These are phyloP conservation scores for Luffa aegyptiaca DNA, from an alignment of 306 rosid genomes.

Conservation along the genomic window DNA sequence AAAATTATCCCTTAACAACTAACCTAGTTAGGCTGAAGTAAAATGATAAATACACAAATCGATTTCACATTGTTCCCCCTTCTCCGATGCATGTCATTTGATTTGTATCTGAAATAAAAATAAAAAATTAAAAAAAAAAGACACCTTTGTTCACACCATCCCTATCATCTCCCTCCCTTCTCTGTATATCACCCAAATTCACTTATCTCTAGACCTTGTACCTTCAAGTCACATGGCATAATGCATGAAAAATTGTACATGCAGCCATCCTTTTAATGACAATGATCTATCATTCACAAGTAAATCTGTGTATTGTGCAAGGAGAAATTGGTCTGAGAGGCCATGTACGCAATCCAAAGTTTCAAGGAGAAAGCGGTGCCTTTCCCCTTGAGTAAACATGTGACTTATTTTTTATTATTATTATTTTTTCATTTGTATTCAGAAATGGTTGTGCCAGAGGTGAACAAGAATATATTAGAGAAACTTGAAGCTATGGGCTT, in stretches of 20 bases:
- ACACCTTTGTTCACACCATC: not conserved
- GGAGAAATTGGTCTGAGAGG: not conserved
- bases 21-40: not conserved
- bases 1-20: not conserved
- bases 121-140: not conserved
- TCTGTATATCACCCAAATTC: not conserved
- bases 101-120: not conserved
- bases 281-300: not conserved
- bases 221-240: not conserved
- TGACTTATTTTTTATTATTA: not conserved
- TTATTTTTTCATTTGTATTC: conserved; percentile 13
- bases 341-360: not conserved
- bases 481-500: conserved; percentile 95
- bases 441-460: conserved; percentile 94
- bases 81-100: not conserved
- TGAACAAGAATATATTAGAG: conserved; percentile 68
- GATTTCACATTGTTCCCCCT: not conserved
- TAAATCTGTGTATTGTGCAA: not conserved
- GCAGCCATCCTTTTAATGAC: not conserved
- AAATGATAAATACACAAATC: not conserved
- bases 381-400: not conserved
- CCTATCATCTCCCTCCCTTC: not conserved
- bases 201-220: not conserved
- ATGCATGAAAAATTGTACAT: not conserved
- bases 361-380: not conserved